Conservation (phyloP, 2,329 filamentous ascomycete species). For the Penicillium freii region DNA sequence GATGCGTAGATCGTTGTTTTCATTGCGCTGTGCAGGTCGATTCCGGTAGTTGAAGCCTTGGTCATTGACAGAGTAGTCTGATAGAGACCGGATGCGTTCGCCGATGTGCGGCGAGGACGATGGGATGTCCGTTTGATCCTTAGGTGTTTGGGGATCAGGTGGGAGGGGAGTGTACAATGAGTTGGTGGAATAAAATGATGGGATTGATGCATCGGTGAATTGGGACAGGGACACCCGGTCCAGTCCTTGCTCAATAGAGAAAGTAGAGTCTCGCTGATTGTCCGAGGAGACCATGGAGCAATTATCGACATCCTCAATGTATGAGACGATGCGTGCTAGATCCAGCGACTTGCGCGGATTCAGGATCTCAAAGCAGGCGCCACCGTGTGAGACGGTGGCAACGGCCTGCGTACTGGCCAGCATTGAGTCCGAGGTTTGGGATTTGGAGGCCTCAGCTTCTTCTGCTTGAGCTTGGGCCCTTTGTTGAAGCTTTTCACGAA, state of each 20-base stretch:
- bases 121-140: constrained; percentile 16
- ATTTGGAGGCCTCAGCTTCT: constrained; percentile 16
- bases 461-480: constrained; percentile 19
- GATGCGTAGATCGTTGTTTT: neutral
- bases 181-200: constrained; percentile 23
- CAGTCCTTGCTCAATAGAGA: constrained; percentile 19
- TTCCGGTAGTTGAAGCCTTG: constrained; percentile 13
- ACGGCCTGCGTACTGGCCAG: constrained; percentile 27
- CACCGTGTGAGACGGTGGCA: constrained; percentile 34
- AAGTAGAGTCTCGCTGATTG: constrained; percentile 25
- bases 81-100: constrained; percentile 21
- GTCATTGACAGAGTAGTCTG: constrained; percentile 22
- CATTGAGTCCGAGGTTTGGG: constrained; percentile 28
- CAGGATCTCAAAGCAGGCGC: constrained; percentile 39
- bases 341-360: constrained; percentile 39
- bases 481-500: constrained; percentile 32
- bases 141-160: constrained; percentile 11
- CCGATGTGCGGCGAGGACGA: constrained; percentile 20
- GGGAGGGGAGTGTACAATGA: constrained; percentile 19
- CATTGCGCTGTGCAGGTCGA: neutral
- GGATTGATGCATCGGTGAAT: constrained; percentile 25
- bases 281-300: constrained; percentile 19
- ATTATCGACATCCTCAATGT: constrained; percentile 35
- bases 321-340: constrained; percentile 37
- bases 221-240: constrained; percentile 24